phyloP scores from a whole-genome alignment of 768 basidiomycete species.

The Piloderma croceum region DNA sequence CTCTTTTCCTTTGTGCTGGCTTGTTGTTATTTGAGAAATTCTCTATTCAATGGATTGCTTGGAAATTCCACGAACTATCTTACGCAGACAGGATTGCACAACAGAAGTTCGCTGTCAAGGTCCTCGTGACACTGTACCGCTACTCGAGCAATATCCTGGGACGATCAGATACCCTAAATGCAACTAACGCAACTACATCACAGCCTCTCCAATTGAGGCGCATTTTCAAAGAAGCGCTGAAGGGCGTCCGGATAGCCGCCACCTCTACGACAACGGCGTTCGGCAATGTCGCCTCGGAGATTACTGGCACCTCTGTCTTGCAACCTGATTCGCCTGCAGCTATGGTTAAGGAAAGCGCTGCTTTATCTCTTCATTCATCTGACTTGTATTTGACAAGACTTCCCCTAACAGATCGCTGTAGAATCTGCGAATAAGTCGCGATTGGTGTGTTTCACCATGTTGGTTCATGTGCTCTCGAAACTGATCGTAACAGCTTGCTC shows the following conservation, averaged over 20 bases:
- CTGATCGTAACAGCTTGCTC: slow-evolving; percentile 78
- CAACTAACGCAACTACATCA: slow-evolving; percentile 27
- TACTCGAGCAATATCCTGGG: slow-evolving; percentile 72
- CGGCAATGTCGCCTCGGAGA: slow-evolving; percentile 58
- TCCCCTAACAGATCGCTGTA: no score
- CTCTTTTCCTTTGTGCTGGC: slow-evolving; percentile 58
- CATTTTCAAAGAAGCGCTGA: slow-evolving; percentile 64
- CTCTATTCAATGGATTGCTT: slow-evolving; percentile 79
- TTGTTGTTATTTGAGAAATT: slow-evolving; percentile 81
- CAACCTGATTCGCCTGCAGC: slow-evolving; percentile 85
- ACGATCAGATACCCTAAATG: slow-evolving; percentile 56
- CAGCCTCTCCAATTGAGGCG: slow-evolving; percentile 52
- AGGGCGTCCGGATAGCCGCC: slow-evolving; percentile 66
- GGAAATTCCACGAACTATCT: slow-evolving; percentile 74
- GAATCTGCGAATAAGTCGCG: slow-evolving; percentile 77
- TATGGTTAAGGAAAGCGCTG: slow-evolving; percentile 55
- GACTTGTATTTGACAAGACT: no score
- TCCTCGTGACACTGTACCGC: slow-evolving; percentile 70
- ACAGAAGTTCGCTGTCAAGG: slow-evolving; percentile 72
- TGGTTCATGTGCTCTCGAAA: slow-evolving; percentile 6
- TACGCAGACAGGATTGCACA: slow-evolving; percentile 76
- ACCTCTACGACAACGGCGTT: slow-evolving; percentile 76
- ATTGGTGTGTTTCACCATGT: no score
- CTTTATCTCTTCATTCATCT: no score
- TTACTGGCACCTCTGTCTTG: slow-evolving; percentile 65